Conservation (phyloP, 192 early-diverging fungal genomes). For the Entomortierella lignicola region DNA sequence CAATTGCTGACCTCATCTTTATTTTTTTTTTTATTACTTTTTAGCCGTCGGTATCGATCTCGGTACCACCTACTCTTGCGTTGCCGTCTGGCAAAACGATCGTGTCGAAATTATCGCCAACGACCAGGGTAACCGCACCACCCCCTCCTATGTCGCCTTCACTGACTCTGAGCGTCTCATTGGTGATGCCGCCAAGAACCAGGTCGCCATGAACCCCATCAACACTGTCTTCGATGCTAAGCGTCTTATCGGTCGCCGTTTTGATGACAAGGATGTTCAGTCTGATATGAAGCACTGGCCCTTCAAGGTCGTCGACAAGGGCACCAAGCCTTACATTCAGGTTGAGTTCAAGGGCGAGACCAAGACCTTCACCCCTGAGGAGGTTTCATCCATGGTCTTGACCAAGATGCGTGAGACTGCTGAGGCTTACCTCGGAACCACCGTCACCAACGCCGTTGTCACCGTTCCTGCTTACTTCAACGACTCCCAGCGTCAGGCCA, state of each 20-base stretch:
- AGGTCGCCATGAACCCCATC: constrained; percentile 97
- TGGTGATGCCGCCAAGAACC: constrained; percentile 99
- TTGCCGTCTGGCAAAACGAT: constrained; percentile 83
- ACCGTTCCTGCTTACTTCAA: constrained; percentile 99
- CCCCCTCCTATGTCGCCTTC: constrained; percentile 97
- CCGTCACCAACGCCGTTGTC: constrained; percentile 91
- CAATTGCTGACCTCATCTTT: background rate
- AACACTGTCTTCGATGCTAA: constrained; percentile 99
- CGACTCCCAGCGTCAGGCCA: constrained; percentile 99
- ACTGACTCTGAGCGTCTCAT: constrained; percentile 98
- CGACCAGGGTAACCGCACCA: constrained; percentile 99
- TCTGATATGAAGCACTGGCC: constrained; percentile 99
- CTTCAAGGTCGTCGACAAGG: constrained; percentile 94
- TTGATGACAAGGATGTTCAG: constrained; percentile 93
- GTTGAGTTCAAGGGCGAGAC: constrained; percentile 97
- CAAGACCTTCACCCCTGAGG: constrained; percentile 96
- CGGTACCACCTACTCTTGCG: constrained; percentile 97
- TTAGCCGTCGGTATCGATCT: constrained; percentile 95
- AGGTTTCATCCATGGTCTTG: constrained; percentile 98
- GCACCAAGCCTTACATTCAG: constrained; percentile 90
- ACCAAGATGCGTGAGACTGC: constrained; percentile 99
- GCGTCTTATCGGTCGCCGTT: constrained; percentile 97
- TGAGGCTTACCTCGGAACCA: constrained; percentile 88
- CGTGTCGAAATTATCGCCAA: constrained; percentile 98
- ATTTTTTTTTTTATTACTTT: constrained; percentile 1